These are phyloP conservation scores for Olyra latifolia DNA, from an alignment of 176 grass and related monocot species.

Conservation along the genomic window DNA sequence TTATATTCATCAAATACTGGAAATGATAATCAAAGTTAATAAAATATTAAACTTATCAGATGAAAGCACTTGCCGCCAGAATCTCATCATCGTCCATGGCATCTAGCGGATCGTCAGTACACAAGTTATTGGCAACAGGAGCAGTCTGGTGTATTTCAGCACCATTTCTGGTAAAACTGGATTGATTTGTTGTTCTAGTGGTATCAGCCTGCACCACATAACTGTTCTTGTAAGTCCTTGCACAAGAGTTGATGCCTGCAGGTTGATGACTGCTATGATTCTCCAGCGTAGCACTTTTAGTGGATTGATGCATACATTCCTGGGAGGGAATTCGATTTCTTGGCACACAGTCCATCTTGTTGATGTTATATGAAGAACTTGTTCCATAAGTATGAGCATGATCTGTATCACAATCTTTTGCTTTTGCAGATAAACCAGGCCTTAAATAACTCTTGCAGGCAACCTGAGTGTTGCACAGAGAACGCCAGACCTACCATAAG, in stretches of 20 bases:
- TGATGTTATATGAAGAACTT: slow-evolving; percentile 42
- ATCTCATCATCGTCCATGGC: slow-evolving; percentile 76
- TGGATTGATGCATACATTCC: slow-evolving; percentile 34
- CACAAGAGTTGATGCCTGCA: slow-evolving; percentile 15
- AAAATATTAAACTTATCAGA: not conserved
- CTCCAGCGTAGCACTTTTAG: slow-evolving; percentile 23
- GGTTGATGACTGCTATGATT: slow-evolving; percentile 25
- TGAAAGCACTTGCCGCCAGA: slow-evolving; percentile 56
- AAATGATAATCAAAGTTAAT: slow-evolving; percentile 2
- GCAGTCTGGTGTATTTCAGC: slow-evolving; percentile 20
- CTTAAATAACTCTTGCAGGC: slow-evolving; percentile 75
- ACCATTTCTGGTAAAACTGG: slow-evolving; percentile 20
- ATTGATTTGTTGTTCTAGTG: slow-evolving; percentile 24
- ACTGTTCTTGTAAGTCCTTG: slow-evolving; percentile 19
- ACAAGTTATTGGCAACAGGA: slow-evolving; percentile 27
- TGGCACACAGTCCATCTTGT: slow-evolving; percentile 29
- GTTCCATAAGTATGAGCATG: slow-evolving; percentile 11
- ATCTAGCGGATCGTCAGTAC: slow-evolving; percentile 51
- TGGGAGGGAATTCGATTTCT: slow-evolving; percentile 26
- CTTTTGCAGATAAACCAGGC: slow-evolving; percentile 73
- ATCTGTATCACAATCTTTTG: slow-evolving; percentile 29
- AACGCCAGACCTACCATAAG: slow-evolving; percentile 70
- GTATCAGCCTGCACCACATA: slow-evolving; percentile 26
- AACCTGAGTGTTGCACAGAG: slow-evolving; percentile 59
- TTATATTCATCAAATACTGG: slow-evolving; percentile 17